Evolutionary conservation across 1,139 yeast species (phyloP), one percentile per base, ranked within the genome.

Genomic region (Hyphopichia burtonii): DNA sequence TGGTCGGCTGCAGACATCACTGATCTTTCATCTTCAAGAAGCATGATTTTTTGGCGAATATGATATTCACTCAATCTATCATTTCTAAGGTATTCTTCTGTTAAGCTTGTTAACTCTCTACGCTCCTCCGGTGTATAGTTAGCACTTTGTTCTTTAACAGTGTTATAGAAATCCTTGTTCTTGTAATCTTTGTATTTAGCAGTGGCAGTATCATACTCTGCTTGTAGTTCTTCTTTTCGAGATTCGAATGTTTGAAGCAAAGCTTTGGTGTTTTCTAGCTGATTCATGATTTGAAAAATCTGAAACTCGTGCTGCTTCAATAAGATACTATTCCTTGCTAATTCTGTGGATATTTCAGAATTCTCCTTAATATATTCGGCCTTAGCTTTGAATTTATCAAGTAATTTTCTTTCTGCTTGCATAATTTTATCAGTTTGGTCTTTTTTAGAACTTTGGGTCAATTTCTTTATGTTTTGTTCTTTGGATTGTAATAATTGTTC

Each of bases 71-170:
- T 71, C 44, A 84, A 74, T 1, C 55, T 58, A 2, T 59, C 66
- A n/a, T 63, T 64, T 0, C 60, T 68, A 39, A 67, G 63, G 52
- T 82, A 80, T 14, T 56, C 52, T 22, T 64, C 63, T 2, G 81
- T 82, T 28, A 77, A 59, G 2, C 58, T 66, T 5, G 72, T 67
- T 36, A 83, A 56, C 7, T 59, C 58, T 6, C 54, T 65, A 39
- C 74, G 70, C 23, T 71, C 73, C 32, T 74, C 81, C 1, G 63
- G 71, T 0, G 75, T 57, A 43, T 76, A 76, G 1, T 54, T 46
- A 10, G 56, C 55, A 27, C 75, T 71, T 44, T 68, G 70, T 18
- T 60, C 61, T 45, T 68, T 68, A 46, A 81, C 68, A 37, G 60
- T 62, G 37, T 60, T 59, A 14, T 72, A 74, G 12, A 76, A 76